Conservation (phyloP, 257 asterid species). For the Solanum tacnaense region DNA sequence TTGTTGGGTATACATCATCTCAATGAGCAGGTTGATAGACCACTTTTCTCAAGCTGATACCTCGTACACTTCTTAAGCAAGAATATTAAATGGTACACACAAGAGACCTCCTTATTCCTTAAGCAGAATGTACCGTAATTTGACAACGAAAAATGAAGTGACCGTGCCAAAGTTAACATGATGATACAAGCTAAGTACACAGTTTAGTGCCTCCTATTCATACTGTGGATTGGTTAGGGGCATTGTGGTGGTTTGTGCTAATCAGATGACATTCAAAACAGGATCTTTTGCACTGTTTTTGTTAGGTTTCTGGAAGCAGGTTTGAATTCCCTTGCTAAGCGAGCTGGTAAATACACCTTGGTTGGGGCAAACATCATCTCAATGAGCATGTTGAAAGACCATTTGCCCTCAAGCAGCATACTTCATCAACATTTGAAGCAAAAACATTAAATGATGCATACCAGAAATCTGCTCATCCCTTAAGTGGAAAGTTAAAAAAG, state of each 20-base stretch:
- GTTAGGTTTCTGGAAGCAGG: neutral
- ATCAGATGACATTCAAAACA: neutral
- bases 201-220: neutral
- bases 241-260: neutral
- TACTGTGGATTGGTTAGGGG: neutral
- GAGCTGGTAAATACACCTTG: neutral
- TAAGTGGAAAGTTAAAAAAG: neutral
- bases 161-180: neutral
- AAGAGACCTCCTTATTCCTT: neutral
- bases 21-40: neutral
- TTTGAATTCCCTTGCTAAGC: neutral
- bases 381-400: neutral
- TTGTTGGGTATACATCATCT: neutral
- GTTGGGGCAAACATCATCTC: neutral
- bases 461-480: neutral
- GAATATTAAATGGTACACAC: neutral
- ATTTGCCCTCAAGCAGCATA: neutral
- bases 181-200: neutral
- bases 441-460: neutral
- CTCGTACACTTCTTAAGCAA: neutral
- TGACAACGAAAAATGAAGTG: neutral
- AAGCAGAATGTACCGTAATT: neutral
- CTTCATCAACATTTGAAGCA: neutral
- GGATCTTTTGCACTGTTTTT: neutral
- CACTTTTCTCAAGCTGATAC: neutral